Evolutionary conservation across 768 basidiomycete species (phyloP).

Genomic region (Cystobasidium ongulense): DNA sequence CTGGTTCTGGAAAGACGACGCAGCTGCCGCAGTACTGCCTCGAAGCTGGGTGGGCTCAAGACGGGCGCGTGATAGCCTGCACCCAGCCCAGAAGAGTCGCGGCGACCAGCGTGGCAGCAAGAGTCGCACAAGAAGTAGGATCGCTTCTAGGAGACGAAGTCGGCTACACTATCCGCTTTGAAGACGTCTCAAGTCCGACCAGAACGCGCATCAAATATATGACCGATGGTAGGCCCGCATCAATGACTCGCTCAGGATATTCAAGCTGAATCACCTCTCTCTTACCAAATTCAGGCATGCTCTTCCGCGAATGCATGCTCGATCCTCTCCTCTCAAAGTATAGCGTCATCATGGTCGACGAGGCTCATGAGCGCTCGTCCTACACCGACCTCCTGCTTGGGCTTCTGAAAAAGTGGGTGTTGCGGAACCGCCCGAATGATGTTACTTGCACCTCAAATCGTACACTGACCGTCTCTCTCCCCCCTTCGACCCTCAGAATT

Average conservation of each 20-base stretch:
- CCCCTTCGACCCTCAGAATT: slow-evolving; percentile 56
- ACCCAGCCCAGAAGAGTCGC: slow-evolving; percentile 89
- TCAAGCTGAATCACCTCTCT: slow-evolving; percentile 43
- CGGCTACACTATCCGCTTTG: slow-evolving; percentile 94
- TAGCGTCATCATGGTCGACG: slow-evolving; percentile 93
- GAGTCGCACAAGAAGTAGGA: slow-evolving; percentile 89
- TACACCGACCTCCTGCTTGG: slow-evolving; percentile 91
- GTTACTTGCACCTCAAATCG: too few relatives aligned
- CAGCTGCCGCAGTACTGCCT: slow-evolving; percentile 92
- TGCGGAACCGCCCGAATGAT: too few relatives aligned
- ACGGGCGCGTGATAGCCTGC: slow-evolving; percentile 78
- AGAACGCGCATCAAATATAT: slow-evolving; percentile 85
- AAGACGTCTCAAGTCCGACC: slow-evolving; percentile 77
- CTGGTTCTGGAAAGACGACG: slow-evolving; percentile 95
- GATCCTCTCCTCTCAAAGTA: slow-evolving; percentile 65
- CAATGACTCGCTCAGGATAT: too few relatives aligned
- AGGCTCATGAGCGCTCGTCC: slow-evolving; percentile 92
- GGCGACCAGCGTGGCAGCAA: slow-evolving; percentile 82
- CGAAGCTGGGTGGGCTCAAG: slow-evolving; percentile 83
- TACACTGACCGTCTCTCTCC: neutral
- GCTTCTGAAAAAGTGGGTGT: slow-evolving; percentile 74
- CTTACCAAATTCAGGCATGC: slow-evolving; percentile 50
- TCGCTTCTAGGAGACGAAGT: slow-evolving; percentile 84
- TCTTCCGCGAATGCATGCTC: slow-evolving; percentile 66
- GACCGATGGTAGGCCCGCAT: slow-evolving; percentile 84